Percentiles rank a stretch among this genome's conserved stretches.
Conservation (phyloP, 257 asterid genomes). For the Linaria vulgaris region DNA sequence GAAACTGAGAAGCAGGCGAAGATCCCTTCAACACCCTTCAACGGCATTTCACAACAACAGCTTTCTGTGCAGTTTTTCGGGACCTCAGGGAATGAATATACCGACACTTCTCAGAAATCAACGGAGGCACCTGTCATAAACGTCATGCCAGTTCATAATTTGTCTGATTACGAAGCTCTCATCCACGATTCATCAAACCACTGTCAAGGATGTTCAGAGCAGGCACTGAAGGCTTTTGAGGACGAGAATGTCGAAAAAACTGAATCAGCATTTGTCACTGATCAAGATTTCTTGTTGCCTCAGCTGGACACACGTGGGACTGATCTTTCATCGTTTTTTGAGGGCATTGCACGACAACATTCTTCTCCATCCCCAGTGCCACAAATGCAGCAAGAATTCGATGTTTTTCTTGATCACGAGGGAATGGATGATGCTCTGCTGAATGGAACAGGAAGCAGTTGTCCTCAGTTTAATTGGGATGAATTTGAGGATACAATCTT, state of each 20-base stretch:
- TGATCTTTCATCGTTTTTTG: conserved; percentile 15
- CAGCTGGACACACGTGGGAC: conserved; percentile 9
- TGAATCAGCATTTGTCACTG: neutral
- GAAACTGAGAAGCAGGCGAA: conserved; percentile 2
- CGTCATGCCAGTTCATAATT: conserved; percentile 1
- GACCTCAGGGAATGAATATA: neutral
- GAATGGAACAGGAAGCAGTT: conserved; percentile 32
- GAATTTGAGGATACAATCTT: conserved; percentile 33
- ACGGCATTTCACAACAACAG: neutral
- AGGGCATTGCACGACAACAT: conserved; percentile 20
- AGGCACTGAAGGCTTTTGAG: neutral
- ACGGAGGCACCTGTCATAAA: neutral
- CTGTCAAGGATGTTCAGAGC: neutral
- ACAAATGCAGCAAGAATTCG: conserved; percentile 13
- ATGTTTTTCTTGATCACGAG: conserved; percentile 27
- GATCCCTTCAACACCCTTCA: neutral
- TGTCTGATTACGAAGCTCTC: neutral
- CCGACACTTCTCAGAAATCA: conserved; percentile 7
- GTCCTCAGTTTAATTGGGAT: conserved; percentile 36
- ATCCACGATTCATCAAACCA: neutral
- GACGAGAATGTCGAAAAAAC: conserved; percentile 7
- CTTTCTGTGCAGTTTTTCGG: neutral
- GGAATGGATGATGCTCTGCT: conserved; percentile 26
- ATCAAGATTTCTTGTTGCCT: conserved; percentile 21
- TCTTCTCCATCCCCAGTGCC: conserved; percentile 29